phyloP scores from a whole-genome alignment of 2,329 filamentous ascomycete species.

The Talaromyces sp. region DNA sequence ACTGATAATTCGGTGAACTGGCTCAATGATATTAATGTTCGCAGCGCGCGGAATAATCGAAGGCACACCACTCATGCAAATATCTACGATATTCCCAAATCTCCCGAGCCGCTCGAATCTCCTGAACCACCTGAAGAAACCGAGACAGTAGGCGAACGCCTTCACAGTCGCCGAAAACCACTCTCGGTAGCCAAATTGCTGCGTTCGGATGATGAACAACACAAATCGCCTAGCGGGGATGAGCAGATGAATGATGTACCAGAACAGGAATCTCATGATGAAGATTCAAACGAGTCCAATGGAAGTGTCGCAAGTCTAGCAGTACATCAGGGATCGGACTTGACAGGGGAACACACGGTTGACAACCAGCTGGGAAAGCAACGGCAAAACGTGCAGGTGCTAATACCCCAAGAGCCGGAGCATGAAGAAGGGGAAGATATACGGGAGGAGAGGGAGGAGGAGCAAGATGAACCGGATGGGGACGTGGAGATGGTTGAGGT shows the following conservation, averaged over 20 bases:
- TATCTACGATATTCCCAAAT: slow-evolving; percentile 12
- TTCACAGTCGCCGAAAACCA: background rate
- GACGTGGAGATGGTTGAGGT: no score
- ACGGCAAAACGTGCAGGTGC: background rate
- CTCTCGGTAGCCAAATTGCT: background rate
- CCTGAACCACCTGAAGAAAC: background rate
- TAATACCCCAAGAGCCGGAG: no score
- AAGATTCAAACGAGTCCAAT: background rate
- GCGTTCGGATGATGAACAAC: background rate
- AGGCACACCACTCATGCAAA: slow-evolving; percentile 4
- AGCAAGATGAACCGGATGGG: background rate
- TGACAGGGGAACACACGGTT: no score
- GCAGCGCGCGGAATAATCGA: background rate
- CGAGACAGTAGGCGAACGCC: background rate
- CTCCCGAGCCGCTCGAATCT: background rate
- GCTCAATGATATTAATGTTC: slow-evolving; percentile 13
- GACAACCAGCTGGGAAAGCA: background rate
- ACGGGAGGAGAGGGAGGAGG: background rate
- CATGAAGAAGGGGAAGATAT: no score
- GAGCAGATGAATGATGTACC: background rate
- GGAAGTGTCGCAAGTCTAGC: no score
- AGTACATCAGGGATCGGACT: no score
- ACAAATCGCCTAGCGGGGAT: background rate
- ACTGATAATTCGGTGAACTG: slow-evolving; percentile 6
- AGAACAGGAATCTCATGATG: background rate